These are phyloP conservation scores for Scedosporium apiospermum DNA, from an alignment of 2,329 filamentous ascomycete genomes.

Conservation along the genomic window DNA sequence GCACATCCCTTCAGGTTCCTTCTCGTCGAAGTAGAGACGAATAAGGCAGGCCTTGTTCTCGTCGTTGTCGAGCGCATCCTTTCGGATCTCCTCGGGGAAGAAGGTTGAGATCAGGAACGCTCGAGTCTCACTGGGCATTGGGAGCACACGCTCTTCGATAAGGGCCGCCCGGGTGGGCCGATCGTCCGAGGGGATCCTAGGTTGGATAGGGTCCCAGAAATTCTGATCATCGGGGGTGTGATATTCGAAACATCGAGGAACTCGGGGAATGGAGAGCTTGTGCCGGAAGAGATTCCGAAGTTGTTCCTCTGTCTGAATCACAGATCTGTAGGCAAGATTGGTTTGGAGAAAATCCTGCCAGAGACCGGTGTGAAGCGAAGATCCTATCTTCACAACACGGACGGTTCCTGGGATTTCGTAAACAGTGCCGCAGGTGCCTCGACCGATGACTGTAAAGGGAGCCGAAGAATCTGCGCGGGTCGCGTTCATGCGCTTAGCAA, in stretches of 20 bases:
- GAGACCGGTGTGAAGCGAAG: neutral
- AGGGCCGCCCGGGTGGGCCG: neutral
- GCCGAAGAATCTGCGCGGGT: neutral
- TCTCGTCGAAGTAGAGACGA: neutral
- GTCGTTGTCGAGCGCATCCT: neutral
- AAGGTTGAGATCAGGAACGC: neutral
- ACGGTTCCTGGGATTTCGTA: neutral
- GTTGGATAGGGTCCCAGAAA: neutral
- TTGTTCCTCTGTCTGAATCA: neutral
- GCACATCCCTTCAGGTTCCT: neutral
- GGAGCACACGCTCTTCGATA: neutral
- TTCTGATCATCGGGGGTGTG: neutral
- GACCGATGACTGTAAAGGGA: neutral
- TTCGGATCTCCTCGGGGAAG: neutral
- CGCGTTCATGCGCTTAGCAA: neutral
- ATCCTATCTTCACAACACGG: neutral
- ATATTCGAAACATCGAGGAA: neutral
- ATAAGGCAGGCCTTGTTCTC: neutral
- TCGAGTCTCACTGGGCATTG: neutral
- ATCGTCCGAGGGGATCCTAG: neutral
- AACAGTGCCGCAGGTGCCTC: neutral
- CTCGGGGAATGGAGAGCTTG: neutral
- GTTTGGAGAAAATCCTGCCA: neutral
- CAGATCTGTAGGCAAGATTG: neutral
- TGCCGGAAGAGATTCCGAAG: neutral